These are phyloP conservation scores for Pseudogymnoascus sp. DNA, from an alignment of 2,329 filamentous ascomycete genomes.

Conservation along the genomic window DNA sequence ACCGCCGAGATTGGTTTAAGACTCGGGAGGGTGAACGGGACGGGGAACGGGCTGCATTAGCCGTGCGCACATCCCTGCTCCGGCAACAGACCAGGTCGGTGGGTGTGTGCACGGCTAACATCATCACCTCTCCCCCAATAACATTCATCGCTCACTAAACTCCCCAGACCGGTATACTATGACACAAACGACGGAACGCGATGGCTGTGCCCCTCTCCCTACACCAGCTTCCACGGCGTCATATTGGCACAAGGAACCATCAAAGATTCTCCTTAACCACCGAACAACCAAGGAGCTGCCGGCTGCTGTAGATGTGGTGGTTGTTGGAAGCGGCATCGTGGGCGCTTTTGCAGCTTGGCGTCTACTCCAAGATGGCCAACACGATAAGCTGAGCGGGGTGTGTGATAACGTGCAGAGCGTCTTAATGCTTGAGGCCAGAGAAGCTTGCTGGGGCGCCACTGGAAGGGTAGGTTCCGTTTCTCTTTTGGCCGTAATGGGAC, in stretches of 20 bases:
- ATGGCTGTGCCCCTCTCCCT: conserved; percentile 40
- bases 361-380: conserved; percentile 40
- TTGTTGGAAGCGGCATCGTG: conserved; percentile 70
- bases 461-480: conserved; percentile 53
- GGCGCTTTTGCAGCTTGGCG: conserved; percentile 64
- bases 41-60: background rate
- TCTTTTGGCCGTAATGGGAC: background rate
- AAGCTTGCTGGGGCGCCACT: conserved; percentile 77
- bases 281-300: conserved; percentile 59
- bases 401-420: conserved; percentile 37
- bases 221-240: conserved; percentile 53
- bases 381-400: conserved; percentile 21
- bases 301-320: conserved; percentile 54
- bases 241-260: conserved; percentile 68
- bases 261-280: conserved; percentile 56
- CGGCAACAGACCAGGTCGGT: background rate
- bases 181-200: background rate
- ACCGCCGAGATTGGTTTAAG: background rate
- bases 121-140: background rate
- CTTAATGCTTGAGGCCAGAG: conserved; percentile 68
- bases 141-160: background rate
- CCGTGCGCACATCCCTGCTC: background rate
- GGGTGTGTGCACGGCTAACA: background rate
- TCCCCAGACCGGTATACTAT: background rate
- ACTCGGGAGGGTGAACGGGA: background rate